Evolutionary conservation across 2,329 filamentous ascomycete genomes (phyloP), one percentile per base, ranked within the genome.

Genomic region (Talaromyces sp.): DNA sequence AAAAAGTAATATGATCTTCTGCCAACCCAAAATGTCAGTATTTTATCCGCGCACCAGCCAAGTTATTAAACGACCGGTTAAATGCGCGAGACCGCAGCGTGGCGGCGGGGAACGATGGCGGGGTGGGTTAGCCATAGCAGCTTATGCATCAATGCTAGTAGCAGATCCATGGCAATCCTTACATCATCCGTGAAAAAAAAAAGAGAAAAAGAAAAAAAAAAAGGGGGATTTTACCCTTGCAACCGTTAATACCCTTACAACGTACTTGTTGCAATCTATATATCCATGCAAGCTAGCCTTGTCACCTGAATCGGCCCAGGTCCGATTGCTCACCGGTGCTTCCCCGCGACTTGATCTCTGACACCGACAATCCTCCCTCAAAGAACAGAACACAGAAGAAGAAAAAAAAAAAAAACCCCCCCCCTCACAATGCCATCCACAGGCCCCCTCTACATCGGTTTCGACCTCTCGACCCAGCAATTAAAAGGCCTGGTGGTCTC

Each of bases 401-500:
- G 15, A 28, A 17, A 0, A 53, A n/a, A 53, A 32, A 17, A n/a
- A 4, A n/a, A n/a, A n/a, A n/a, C n/a, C n/a, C n/a, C n/a, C 9
- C 3, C 9, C n/a, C 4, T 22, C 44, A 53, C 2, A 53, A 62
- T 62, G 61, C 52, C 56, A 8, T 49, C 33, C 25, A 56, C n/a
- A 15, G 19, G 51, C 13, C 88, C 90, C 19, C 80, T 96, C 64
- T 96, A 96, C 73, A 82, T 96, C 71, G 95, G 95, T 63, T 93
- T 98, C 75, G 95, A 99, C 78, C 88, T 98, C 63, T 97, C 93
- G 51, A 98, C 95, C 62, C 95, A 98, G 77, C 93, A 98, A 75
- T 84, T 98, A 62, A 98, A 99, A 84, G 93, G 91, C 67, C 88
- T 98, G 66, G 89, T 95, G 57, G 90, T 98, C 66, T 86, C 88